Percentiles rank a stretch among this genome's conserved stretches.
These are phyloP conservation scores for Tetrastigma voinierianum DNA, from an alignment of 164 flowering plant species.

Conservation along the genomic window DNA sequence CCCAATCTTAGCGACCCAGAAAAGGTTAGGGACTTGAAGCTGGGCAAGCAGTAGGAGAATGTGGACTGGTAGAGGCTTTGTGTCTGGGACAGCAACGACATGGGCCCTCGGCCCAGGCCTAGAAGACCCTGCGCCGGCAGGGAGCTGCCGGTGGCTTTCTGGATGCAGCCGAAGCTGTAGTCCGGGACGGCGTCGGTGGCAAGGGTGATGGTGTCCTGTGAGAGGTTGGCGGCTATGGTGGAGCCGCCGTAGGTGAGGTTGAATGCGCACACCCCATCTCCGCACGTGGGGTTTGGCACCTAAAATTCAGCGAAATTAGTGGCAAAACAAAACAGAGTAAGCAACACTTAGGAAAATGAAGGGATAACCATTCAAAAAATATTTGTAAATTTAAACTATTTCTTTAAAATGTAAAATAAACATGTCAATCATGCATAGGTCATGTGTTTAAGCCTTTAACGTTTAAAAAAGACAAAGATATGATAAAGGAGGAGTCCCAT, in stretches of 20 bases:
- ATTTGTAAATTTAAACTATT: too few relatives aligned
- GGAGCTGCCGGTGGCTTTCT: slow-evolving; percentile 53
- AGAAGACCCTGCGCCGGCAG: slow-evolving; percentile 79
- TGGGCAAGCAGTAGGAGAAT: slow-evolving; percentile 95
- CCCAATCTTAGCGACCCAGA: slow-evolving; percentile 83
- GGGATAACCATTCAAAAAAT: too few relatives aligned
- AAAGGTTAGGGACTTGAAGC: slow-evolving; percentile 61
- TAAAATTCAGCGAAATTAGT: slow-evolving; percentile 16
- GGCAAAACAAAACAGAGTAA: too few relatives aligned
- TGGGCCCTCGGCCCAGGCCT: slow-evolving; percentile 88
- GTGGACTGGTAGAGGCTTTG: slow-evolving; percentile 64
- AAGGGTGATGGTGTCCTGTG: slow-evolving; percentile 63
- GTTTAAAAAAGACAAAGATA: too few relatives aligned
- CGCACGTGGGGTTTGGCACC: slow-evolving; percentile 66
- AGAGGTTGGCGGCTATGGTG: slow-evolving; percentile 51
- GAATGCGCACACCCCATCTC: slow-evolving; percentile 50
- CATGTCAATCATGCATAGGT: too few relatives aligned
- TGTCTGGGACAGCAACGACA: slow-evolving; percentile 71
- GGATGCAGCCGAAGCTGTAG: slow-evolving; percentile 83
- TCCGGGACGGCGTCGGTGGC: slow-evolving; percentile 54
- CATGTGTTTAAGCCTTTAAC: too few relatives aligned
- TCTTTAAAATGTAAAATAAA: too few relatives aligned
- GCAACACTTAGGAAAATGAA: too few relatives aligned
- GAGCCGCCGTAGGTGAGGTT: slow-evolving; percentile 82
- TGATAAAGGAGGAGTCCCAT: too few relatives aligned